Evolutionary conservation across 345 rosid species (phyloP), one percentile per base, ranked within the genome.

Genomic region (Corymbia maculata): DNA sequence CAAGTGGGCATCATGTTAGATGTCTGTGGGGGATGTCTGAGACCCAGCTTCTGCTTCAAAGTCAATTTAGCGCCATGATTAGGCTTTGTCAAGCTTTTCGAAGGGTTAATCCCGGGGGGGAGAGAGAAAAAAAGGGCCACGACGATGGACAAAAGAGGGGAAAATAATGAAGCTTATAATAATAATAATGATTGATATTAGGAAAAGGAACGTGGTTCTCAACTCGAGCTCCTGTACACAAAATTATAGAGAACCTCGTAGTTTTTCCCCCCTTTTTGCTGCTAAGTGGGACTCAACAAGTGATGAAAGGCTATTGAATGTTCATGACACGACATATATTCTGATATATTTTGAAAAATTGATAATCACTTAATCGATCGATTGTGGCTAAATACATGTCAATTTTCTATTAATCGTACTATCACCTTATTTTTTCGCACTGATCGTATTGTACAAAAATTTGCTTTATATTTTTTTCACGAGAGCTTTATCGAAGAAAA

Each of bases 61-160:
- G 93, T 94, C 94, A 92, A 86, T 93, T 88, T 42, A 85, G 66
- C 36, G 91, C 88, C 82, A 93, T 93, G 55, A 93, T 94, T 93
- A 42, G 90, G 85, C 88, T 85, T 70, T 89, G 87, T 88, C 91
- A 88, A 92, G 51, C 89, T 92, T 92, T 90, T 90, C 91, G 89
- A 89, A 52, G 51, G 90, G 90, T 91, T 91, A 91, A 89, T 91
- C 52, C 44, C 4, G 42, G 42, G 42, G 42, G 4, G 42, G 42
- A 85, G 21, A 49, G 82, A 26, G 49, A 6, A 17, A 42, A 42
- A 75, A 5, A 70, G 75, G 92, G 89, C 89, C 92, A 85, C 59
- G 50, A 64, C 49, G 88, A 85, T 26, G 86, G 79, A 51, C 51
- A 89, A 85, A 89, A 92, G 89, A 36, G 53, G 91, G 91, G 90